These are phyloP conservation scores for Trypanosoma conorhini DNA, from an alignment of 208 protist species.

Conservation along the genomic window DNA sequence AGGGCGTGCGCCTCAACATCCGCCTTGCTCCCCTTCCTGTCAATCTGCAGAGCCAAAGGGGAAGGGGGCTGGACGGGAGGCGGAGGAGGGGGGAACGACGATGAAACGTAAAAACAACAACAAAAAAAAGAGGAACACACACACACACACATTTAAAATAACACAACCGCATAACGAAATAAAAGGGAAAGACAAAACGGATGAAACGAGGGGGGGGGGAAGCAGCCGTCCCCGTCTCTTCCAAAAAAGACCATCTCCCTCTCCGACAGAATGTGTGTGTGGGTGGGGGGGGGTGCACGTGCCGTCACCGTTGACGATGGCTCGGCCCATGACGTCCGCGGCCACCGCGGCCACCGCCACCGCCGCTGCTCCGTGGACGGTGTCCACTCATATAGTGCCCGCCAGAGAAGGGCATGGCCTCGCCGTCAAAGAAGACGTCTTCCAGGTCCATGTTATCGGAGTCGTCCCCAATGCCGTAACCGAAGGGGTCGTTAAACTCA, in stretches of 20 bases:
- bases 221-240: background rate
- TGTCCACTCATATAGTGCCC: slow-evolving; percentile 65
- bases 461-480: slow-evolving; percentile 40
- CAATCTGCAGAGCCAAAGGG: background rate
- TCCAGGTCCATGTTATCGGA: slow-evolving; percentile 21
- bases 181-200: background rate
- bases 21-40: background rate
- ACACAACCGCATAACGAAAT: background rate
- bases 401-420: slow-evolving; percentile 57
- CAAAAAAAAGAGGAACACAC: background rate
- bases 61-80: too few species aligned
- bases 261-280: background rate
- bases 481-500: slow-evolving; percentile 47
- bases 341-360: slow-evolving; percentile 9
- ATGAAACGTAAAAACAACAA: slow-evolving; percentile 8
- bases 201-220: too few species aligned
- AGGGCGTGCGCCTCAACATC: slow-evolving; percentile 23
- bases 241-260: background rate
- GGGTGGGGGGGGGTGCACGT: too few species aligned
- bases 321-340: slow-evolving; percentile 8
- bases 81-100: background rate
- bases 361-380: slow-evolving; percentile 16
- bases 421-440: slow-evolving; percentile 35
- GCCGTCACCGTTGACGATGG: slow-evolving; percentile 14
- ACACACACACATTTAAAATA: slow-evolving; percentile 1